phyloP scores from a whole-genome alignment of 768 basidiomycete genomes.

The Cyclocybe cylindracea region DNA sequence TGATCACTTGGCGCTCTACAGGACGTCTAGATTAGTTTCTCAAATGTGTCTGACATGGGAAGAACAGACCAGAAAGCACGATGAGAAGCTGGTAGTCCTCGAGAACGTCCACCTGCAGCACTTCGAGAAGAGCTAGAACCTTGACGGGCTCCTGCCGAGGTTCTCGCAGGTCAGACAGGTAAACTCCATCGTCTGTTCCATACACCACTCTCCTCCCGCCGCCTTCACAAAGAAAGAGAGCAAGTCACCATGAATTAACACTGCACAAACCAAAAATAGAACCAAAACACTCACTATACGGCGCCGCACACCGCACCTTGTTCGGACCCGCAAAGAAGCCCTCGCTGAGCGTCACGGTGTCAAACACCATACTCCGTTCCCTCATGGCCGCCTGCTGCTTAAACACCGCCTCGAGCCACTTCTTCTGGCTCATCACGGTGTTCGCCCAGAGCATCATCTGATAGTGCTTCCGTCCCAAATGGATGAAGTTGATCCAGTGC shows the following conservation, averaged over 20 bases:
- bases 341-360: slow-evolving; percentile 81
- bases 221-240: slow-evolving; percentile 41
- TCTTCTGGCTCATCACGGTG: slow-evolving; percentile 80
- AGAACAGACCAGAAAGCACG: slow-evolving; percentile 86
- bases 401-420: slow-evolving; percentile 91
- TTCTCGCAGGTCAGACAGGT: slow-evolving; percentile 85
- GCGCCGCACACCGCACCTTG: slow-evolving; percentile 91
- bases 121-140: slow-evolving; percentile 86
- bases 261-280: background rate
- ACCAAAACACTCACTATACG: slow-evolving; percentile 64
- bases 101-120: slow-evolving; percentile 93
- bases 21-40: background rate
- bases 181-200: slow-evolving; percentile 97
- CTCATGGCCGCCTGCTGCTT: slow-evolving; percentile 87
- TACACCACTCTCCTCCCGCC: slow-evolving; percentile 86
- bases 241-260: slow-evolving; percentile 8
- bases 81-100: slow-evolving; percentile 95
- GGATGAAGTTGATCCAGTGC: slow-evolving; percentile 90
- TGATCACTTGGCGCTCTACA: slow-evolving; percentile 91
- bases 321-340: slow-evolving; percentile 86
- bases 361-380: slow-evolving; percentile 85
- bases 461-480: slow-evolving; percentile 92
- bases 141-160: slow-evolving; percentile 80
- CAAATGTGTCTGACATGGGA: background rate
- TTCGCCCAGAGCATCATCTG: slow-evolving; percentile 90